Evolutionary conservation across 148 eudicot species (phyloP).

Genomic region (Vaccinium corymbosum): DNA sequence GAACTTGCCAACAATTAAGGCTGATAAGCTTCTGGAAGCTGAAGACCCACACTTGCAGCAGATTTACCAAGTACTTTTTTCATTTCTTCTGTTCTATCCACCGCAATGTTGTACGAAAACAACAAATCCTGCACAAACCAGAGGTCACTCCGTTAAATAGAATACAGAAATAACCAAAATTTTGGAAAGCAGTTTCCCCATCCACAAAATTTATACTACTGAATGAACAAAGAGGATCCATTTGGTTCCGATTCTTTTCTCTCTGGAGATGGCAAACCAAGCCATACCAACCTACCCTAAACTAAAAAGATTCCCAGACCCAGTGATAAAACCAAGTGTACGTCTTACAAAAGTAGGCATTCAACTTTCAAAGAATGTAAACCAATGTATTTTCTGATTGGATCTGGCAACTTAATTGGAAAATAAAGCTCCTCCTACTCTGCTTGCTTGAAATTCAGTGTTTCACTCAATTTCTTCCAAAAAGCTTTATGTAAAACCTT

Average conservation of each 20-base stretch:
- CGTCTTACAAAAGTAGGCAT: neutral
- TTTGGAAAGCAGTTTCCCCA: neutral
- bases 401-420: neutral
- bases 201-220: neutral
- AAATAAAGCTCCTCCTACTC: neutral
- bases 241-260: neutral
- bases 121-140: conserved; percentile 64
- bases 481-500: neutral
- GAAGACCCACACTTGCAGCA: conserved; percentile 95
- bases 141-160: neutral
- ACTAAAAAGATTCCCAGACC: neutral
- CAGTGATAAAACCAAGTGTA: neutral
- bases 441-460: neutral
- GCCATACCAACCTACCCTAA: neutral
- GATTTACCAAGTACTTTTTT: conserved; percentile 72
- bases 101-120: conserved; percentile 88
- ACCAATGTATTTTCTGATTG: neutral
- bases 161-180: neutral
- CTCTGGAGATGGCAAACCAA: neutral
- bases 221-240: neutral
- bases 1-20: conserved; percentile 33
- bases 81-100: conserved; percentile 90
- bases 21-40: conserved; percentile 84
- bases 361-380: neutral
- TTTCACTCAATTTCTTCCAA: neutral